Base-by-base conservation (phyloP, 2,329 filamentous ascomycete species). In the Epichloe bromicola region DNA sequence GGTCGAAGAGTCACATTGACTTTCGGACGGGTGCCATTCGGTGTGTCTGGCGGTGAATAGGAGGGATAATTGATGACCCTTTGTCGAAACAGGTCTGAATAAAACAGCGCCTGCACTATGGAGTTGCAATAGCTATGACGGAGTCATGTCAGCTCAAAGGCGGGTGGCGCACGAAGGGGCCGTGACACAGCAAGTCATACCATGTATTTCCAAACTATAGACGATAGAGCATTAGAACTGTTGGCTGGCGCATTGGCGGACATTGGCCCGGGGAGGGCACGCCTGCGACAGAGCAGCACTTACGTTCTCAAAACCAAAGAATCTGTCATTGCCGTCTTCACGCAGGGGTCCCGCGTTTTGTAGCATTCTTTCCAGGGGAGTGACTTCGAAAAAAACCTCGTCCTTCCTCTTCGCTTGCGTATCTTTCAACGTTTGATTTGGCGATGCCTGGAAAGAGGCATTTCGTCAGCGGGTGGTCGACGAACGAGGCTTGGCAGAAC, bases 261-360 rank as follows among this genome's bases (percentile, higher is more conserved):
- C 17, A 20, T 23, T 19, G 17, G 47, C 26, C n/a, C 11, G 26
- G 38, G 19, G 34, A 39, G 26, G 15, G 15, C 46, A 30, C 19
- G 46, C 46, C 26, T 42, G 39, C 46, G 20, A 30, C 23, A 19
- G 26, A 26, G 19, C 39, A 54, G 56, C 48, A 74, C 87, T 70
- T 76, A 97, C 91, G 71, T 98, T 98, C 70, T 98, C 93, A 66
- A 97, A 85, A 15, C 93, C 93, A 70, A 94, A 97, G 73, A 95
- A 98, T 72, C 95, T 95, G 72, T 97, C 93, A 65, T 87, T 95
- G 50, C 93, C 93, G 69, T 97, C 90, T 58, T 78, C 74, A 61
- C 88, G 82, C 58, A 94, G 71, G 2, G 90, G 82, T 3, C 89
- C 90, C 53, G 87, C 82, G 67, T 88, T 85, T 60, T 82, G 78